Evolutionary conservation across 1,139 yeast genomes (phyloP), one percentile per base, ranked within the genome.

Genomic region (Candida dubliniensis): DNA sequence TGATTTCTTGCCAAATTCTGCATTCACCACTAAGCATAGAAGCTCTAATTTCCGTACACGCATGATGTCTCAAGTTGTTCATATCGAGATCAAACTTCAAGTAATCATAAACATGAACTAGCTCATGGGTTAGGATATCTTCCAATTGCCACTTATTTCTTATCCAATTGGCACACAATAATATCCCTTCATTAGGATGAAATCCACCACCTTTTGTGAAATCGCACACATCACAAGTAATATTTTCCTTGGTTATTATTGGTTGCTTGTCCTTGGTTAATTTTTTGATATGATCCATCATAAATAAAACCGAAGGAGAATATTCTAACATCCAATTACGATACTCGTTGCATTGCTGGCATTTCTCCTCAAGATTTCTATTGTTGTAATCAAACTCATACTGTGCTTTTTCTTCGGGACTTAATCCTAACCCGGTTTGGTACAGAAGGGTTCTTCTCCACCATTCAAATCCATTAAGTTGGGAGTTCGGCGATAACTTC

Each of bases 21-120:
- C 99, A 93, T 61, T 93, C 99, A 8, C 99, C 99, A 57, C 96
- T 87, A 32, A 93, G 72, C 59, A 88, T 84, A 11, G 95, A 85
- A 0, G 99, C 99, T 48, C 99, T 74, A 42, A 93, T 89, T 66
- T 93, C 99, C 0, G 97, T 85, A 64, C 99, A 95, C 0, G 99
- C 99, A 61, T 93, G 99, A 59, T 93, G 99, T 57, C 81, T 81
- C 59, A 95, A 71, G 63, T 93, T 81, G 45, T 76, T 62, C 83
- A 96, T 85, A 61, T 93, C 87, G 8, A 93, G 89, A 44, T 88
- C 74, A 69, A 95, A 93, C 62, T 89, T 85, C 54, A 89, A 72
- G 59, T 90, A 85, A 64, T 93, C 99, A 64, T 89, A 93, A 43
- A 91, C 95, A 64, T 93, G 99, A 18, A 95, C 84, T 62, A 93